These are phyloP conservation scores for Coemansia sp. DNA, from an alignment of 192 early-diverging fungal genomes.

Conservation along the genomic window DNA sequence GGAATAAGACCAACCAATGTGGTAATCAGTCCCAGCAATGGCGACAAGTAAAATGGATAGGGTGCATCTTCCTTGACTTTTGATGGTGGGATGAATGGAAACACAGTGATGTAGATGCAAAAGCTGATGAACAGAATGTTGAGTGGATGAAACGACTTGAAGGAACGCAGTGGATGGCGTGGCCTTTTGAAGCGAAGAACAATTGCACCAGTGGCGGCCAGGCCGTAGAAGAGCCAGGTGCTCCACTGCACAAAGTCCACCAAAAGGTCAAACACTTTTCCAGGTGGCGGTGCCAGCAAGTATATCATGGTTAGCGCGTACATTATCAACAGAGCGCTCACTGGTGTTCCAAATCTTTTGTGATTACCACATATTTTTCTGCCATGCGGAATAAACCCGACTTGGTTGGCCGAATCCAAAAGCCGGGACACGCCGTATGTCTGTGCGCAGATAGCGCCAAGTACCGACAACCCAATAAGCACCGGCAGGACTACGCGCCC, in stretches of 20 bases:
- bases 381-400: slow-evolving; percentile 57
- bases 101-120: slow-evolving; percentile 55
- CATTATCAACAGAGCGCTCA: slow-evolving; percentile 41
- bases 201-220: slow-evolving; percentile 58
- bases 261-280: slow-evolving; percentile 64
- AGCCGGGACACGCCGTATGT: slow-evolving; percentile 58
- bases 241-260: slow-evolving; percentile 63
- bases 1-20: slow-evolving; percentile 40
- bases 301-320: slow-evolving; percentile 56
- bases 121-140: slow-evolving; percentile 57
- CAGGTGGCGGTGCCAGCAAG: slow-evolving; percentile 59
- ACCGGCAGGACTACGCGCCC: slow-evolving; percentile 58
- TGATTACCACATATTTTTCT: slow-evolving; percentile 49
- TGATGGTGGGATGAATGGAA: slow-evolving; percentile 60
- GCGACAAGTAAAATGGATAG: slow-evolving; percentile 56
- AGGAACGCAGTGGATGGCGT: slow-evolving; percentile 47
- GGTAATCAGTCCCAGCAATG: slow-evolving; percentile 49
- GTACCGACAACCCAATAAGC: slow-evolving; percentile 56
- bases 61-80: slow-evolving; percentile 10
- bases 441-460: slow-evolving; percentile 58
- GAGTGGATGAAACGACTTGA: slow-evolving; percentile 54
- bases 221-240: slow-evolving; percentile 62
- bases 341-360: slow-evolving; percentile 48
- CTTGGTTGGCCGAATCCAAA: slow-evolving; percentile 56
- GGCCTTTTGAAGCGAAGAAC: slow-evolving; percentile 52